Base-by-base conservation (phyloP, 495 filamentous ascomycete species). In the Penicilliopsis zonata region DNA sequence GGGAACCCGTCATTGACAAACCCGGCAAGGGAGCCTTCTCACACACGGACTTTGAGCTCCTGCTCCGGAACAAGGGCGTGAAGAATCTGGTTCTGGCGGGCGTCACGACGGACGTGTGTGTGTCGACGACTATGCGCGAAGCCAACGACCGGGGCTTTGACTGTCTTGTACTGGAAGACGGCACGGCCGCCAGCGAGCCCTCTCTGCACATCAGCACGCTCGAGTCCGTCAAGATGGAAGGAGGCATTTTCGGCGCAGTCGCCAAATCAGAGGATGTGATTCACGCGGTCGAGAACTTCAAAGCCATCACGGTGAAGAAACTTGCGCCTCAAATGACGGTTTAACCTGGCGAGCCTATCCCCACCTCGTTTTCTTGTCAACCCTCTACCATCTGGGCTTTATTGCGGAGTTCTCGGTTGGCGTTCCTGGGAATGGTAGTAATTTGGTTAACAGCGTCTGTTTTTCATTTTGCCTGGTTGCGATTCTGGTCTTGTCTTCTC, bases 111-210 rank as follows among this genome's bases (percentile, higher is more conserved):
- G 78, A 82, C 46, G 74, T 77, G 15, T 82, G 77, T 38, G 76
- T 84, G 4, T 72, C 69, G 13, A 77, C 70, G 1, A 82, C 78
- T 1, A 61, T 82, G 36, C 63, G 78, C 28, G 80, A 84, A 41
- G 77, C 76, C 31, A 79, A 78, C 46, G 80, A 82, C 49, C 72
- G 79, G 9, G 80, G 79, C 0, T 84, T 76, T 42, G 78, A 84
- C 38, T 83, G 78, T 31, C 43, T 75, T n/a, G 28, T 76, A 5
- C 34, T 76, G 15, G 55, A 64, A 4, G 71, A 76, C 45, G 71
- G 53, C 9, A 65, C 62, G 35, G 68, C 64, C 15, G 70, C 72
- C 14, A 52, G 45, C 12, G 65, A 71, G 31, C 52, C 54, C 16
- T 45, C 49, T n/a, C 45, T 76, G 9, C 69, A 72, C 29, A 26